Conservation (phyloP, 2,329 filamentous ascomycete genomes). For the Pseudogymnoascus sp. region DNA sequence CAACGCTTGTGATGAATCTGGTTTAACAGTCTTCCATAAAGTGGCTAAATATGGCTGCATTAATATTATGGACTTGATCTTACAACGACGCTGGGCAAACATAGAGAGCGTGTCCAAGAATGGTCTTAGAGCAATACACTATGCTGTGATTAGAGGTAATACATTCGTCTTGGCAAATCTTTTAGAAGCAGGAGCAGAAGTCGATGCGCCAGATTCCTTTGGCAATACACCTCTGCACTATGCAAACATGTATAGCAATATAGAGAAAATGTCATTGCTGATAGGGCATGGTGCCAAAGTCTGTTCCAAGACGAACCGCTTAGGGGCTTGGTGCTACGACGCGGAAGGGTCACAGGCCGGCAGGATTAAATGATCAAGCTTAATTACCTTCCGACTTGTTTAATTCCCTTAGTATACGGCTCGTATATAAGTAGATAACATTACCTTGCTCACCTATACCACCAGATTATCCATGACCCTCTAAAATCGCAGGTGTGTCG, state of each 20-base stretch:
- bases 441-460: no score
- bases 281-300: slow-evolving; percentile 8
- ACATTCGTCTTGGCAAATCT: neutral
- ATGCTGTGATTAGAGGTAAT: slow-evolving; percentile 4
- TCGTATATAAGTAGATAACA: no score
- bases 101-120: neutral
- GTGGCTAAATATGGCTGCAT: neutral
- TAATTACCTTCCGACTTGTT: neutral
- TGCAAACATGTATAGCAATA: slow-evolving; percentile 9
- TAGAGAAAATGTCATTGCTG: neutral
- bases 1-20: neutral
- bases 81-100: neutral
- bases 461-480: no score
- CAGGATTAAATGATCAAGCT: neutral
- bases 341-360: neutral
- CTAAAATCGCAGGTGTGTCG: no score
- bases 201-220: slow-evolving; percentile 6
- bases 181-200: neutral
- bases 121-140: neutral
- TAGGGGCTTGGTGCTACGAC: neutral
- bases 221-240: slow-evolving; percentile 13
- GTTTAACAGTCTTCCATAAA: neutral
- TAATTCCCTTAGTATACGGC: neutral
- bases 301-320: slow-evolving; percentile 1
- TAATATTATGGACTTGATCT: neutral